Evolutionary conservation across 305 asterid species (phyloP).

Genomic region (Rubia occidens): DNA sequence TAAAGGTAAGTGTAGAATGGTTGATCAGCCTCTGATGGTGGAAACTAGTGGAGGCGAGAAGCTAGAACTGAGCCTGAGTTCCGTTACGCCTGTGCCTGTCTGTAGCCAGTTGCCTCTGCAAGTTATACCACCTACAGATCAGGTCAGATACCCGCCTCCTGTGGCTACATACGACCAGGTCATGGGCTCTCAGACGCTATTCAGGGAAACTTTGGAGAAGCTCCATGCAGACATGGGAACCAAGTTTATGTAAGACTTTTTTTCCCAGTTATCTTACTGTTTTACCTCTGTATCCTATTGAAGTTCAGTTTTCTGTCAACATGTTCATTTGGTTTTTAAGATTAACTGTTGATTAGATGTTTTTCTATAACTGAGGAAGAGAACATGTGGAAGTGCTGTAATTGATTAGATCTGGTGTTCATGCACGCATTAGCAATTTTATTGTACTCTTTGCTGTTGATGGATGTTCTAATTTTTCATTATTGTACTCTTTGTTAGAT

Average conservation of each 20-base stretch:
- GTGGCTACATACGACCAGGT: conserved; percentile 55
- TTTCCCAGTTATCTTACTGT: neutral
- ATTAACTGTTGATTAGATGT: neutral
- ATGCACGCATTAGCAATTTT: neutral
- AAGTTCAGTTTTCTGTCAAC: neutral
- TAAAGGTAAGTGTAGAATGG: conserved; percentile 4
- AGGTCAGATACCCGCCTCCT: conserved; percentile 59
- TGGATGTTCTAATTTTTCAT: neutral
- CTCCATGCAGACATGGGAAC: conserved; percentile 69
- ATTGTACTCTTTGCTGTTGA: neutral
- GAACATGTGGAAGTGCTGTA: neutral
- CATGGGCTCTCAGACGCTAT: conserved; percentile 37
- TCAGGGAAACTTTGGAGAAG: conserved; percentile 59
- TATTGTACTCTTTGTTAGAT: neutral
- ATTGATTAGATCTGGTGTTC: neutral
- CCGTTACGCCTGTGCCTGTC: conserved; percentile 23
- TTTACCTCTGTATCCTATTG: neutral
- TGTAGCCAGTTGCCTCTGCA: conserved; percentile 23
- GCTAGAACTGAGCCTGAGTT: conserved; percentile 6
- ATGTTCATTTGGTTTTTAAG: too few relatives aligned
- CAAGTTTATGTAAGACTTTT: conserved; percentile 65
- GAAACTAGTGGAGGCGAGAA: conserved; percentile 11
- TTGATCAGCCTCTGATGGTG: conserved; percentile 12
- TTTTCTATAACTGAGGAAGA: neutral
- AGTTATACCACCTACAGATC: conserved; percentile 20